phyloP scores from a whole-genome alignment of 2,329 filamentous ascomycete genomes.

The Scedosporium apiospermum region DNA sequence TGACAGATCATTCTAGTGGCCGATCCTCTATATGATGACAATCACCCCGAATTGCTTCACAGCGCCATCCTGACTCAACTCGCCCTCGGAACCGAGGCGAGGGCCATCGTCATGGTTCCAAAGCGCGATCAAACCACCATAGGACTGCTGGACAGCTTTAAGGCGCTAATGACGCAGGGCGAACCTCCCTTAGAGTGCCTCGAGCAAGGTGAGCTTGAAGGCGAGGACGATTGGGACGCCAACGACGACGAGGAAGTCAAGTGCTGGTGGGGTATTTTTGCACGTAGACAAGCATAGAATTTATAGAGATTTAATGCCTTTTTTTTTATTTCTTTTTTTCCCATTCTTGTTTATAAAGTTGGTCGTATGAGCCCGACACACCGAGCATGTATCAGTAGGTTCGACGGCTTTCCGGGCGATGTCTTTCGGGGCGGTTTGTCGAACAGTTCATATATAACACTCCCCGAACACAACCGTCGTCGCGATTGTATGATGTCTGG shows the following conservation, averaged over 20 bases:
- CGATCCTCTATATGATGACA: conserved; percentile 78
- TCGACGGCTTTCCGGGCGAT: no score
- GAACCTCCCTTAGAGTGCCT: conserved; percentile 38
- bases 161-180: conserved; percentile 45
- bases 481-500: no score
- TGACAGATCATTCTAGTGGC: conserved; percentile 66
- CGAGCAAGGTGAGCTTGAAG: conserved; percentile 52
- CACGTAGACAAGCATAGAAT: conserved; percentile 4
- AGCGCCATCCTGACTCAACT: conserved; percentile 63
- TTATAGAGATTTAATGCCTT: neutral
- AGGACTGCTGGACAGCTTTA: conserved; percentile 54
- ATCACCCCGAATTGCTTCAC: conserved; percentile 68
- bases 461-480: no score
- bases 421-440: no score
- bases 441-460: no score
- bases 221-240: conserved; percentile 64
- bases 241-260: conserved; percentile 35
- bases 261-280: conserved; percentile 63
- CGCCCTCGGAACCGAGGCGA: conserved; percentile 41
- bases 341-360: neutral
- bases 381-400: no score
- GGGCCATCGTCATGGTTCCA: conserved; percentile 73
- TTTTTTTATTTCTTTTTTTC: no score
- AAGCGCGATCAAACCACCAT: conserved; percentile 60
- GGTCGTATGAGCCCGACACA: no score